These are phyloP conservation scores for Nicotiana tomentosiformis DNA, from an alignment of 257 asterid species.

Conservation along the genomic window DNA sequence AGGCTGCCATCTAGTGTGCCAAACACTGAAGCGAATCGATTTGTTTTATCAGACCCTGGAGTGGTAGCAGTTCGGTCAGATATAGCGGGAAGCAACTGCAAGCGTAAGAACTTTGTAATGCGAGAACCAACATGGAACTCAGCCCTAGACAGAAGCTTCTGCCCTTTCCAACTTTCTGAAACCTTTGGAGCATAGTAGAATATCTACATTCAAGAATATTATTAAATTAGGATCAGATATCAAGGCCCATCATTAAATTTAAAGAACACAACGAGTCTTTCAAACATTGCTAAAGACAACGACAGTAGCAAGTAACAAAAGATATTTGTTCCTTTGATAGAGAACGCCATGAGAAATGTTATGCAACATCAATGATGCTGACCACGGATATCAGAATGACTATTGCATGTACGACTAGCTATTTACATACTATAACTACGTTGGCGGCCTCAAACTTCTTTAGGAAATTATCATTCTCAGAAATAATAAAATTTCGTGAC, in stretches of 20 bases:
- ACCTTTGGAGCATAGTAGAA: slow-evolving; percentile 92
- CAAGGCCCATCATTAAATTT: not conserved
- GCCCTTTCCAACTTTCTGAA: slow-evolving; percentile 98
- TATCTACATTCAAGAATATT: slow-evolving; percentile 38
- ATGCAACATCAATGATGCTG: not conserved
- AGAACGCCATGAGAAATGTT: not conserved
- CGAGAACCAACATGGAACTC: slow-evolving; percentile 96
- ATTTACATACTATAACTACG: not conserved
- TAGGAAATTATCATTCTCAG: not conserved
- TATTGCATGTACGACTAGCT: not conserved
- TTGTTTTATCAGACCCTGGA: slow-evolving; percentile 82
- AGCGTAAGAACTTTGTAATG: slow-evolving; percentile 79
- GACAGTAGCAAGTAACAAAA: not conserved
- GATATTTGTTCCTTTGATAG: not conserved
- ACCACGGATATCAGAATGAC: not conserved
- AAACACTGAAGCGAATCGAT: slow-evolving; percentile 83
- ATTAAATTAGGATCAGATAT: not conserved
- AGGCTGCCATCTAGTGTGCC: slow-evolving; percentile 94
- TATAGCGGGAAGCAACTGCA: slow-evolving; percentile 79
- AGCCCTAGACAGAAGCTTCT: slow-evolving; percentile 89
- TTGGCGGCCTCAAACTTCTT: not conserved
- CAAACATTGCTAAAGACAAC: not conserved
- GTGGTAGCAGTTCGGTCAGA: slow-evolving; percentile 45
- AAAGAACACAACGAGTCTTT: not conserved
- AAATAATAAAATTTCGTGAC: not conserved